Evolutionary conservation across 192 early-diverging fungal genomes (phyloP), one percentile per base, ranked within the genome.

Genomic region (Geranomyces michiganensis): DNA sequence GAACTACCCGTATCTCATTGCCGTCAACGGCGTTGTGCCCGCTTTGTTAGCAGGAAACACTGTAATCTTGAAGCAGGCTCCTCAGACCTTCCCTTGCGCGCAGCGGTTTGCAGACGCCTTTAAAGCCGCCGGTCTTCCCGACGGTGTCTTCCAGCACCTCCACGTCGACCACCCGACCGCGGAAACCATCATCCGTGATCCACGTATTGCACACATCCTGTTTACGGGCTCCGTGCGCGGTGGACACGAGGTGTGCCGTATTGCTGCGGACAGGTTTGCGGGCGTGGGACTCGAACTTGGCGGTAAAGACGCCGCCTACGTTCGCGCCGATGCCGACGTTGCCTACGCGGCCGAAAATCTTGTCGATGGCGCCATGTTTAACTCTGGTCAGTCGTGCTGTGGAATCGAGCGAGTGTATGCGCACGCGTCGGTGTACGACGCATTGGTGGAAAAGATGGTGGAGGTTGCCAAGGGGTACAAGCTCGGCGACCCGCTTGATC

Each of bases 271-370:
- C 12, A 43, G 67, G 8, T 84, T 91, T 30, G 19, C 51, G 24
- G 87, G 82, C 8, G 85, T 89, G 24, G 88, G 85, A 2, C 78
- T 94, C 60, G 93, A 94, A 48, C 82, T 94, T 4, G 93, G 93
- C 26, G 93, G 93, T 17, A 94, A 94, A 72, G 91, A 93, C 75
- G 88, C 93, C 12, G 91, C 92, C 17, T 92, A 92, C 62, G 91
- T 94, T 14, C 83, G 89, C 5, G 74, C 79, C 8, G 91, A 92
- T 73, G 84, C 85, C 22, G 87, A 93, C 67, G 67, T 92, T 26
- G 82, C 79, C 53, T 87, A 87, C 64, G 89, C 92, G 0, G 92
- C 88, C 10, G 89, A 90, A 56, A 88, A 91, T 26, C 69, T 93
- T 8, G 85, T 93, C 13, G 92, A 93, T 66, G 93, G 91, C 19